phyloP scores from a whole-genome alignment of 2,329 filamentous ascomycete species.

The Whalleya microplaca region DNA sequence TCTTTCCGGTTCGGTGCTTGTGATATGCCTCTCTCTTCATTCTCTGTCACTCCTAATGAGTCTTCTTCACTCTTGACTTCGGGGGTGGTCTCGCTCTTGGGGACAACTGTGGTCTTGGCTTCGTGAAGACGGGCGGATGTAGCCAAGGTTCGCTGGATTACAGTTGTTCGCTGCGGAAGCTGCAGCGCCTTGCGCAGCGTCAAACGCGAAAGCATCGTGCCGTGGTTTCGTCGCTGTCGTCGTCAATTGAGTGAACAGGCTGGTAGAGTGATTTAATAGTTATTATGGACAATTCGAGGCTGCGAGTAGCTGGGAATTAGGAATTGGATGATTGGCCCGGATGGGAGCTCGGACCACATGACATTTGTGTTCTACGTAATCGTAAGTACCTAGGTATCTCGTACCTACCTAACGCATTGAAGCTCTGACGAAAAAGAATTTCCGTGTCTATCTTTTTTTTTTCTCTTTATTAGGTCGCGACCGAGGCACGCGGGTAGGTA shows the following conservation, averaged over 20 bases:
- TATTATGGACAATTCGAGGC: conserved; percentile 18
- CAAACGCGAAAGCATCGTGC: conserved; percentile 52
- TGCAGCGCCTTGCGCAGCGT: conserved; percentile 45
- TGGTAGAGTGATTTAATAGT: conserved; percentile 8
- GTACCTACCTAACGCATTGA: neutral
- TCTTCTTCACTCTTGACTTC: conserved; percentile 47
- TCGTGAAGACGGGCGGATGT: conserved; percentile 53
- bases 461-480: no score
- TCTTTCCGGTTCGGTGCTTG: conserved; percentile 86
- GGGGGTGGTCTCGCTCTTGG: conserved; percentile 47
- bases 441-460: no score
- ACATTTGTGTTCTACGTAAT: no score
- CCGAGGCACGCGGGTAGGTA: no score
- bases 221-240: conserved; percentile 51
- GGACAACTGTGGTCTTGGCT: conserved; percentile 40
- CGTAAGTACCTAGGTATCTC: neutral
- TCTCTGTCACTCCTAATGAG: conserved; percentile 39
- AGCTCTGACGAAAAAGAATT: no score
- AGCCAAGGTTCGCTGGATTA: conserved; percentile 52
- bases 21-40: conserved; percentile 53
- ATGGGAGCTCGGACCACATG: conserved; percentile 28
- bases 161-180: conserved; percentile 49
- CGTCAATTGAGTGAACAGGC: conserved; percentile 33
- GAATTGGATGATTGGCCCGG: conserved; percentile 11
- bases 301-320: conserved; percentile 19